Evolutionary conservation across 768 basidiomycete species (phyloP).

Genomic region (Coprinopsis sp.): DNA sequence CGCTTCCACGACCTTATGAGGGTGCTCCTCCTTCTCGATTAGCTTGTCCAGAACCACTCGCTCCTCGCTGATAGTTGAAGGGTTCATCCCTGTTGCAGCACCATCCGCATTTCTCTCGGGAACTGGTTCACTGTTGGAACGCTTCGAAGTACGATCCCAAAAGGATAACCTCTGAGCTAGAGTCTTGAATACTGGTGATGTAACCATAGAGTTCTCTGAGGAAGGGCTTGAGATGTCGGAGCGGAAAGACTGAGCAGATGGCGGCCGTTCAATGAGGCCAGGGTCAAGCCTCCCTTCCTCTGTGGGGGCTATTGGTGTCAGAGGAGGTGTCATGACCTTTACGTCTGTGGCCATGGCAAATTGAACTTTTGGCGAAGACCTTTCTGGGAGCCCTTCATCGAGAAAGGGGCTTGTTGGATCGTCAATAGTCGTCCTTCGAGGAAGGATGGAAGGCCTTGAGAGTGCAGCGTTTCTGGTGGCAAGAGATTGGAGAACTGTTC

Average conservation of each 20-base stretch:
- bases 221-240: slow-evolving; percentile 55
- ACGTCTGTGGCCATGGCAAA: slow-evolving; percentile 47
- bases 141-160: slow-evolving; percentile 62
- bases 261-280: slow-evolving; percentile 22
- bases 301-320: slow-evolving; percentile 15
- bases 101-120: background rate
- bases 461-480: slow-evolving; percentile 43
- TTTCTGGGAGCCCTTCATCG: slow-evolving; percentile 7
- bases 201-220: slow-evolving; percentile 40
- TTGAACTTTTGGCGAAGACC: slow-evolving; percentile 40
- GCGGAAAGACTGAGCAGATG: slow-evolving; percentile 38
- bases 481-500: slow-evolving; percentile 45
- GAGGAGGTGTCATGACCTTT: slow-evolving; percentile 40
- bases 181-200: slow-evolving; percentile 55
- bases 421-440: slow-evolving; percentile 12
- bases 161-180: slow-evolving; percentile 67
- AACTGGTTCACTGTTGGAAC: slow-evolving; percentile 18
- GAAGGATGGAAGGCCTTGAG: slow-evolving; percentile 43
- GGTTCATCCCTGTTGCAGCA: slow-evolving; percentile 4
- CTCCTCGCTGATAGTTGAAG: slow-evolving; percentile 22
- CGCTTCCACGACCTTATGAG: slow-evolving; percentile 48
- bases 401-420: slow-evolving; percentile 7
- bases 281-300: slow-evolving; percentile 16
- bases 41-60: slow-evolving; percentile 38
- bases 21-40: slow-evolving; percentile 43